Base-by-base conservation (phyloP, 768 basidiomycete genomes). In the Tylopilus felleus region DNA sequence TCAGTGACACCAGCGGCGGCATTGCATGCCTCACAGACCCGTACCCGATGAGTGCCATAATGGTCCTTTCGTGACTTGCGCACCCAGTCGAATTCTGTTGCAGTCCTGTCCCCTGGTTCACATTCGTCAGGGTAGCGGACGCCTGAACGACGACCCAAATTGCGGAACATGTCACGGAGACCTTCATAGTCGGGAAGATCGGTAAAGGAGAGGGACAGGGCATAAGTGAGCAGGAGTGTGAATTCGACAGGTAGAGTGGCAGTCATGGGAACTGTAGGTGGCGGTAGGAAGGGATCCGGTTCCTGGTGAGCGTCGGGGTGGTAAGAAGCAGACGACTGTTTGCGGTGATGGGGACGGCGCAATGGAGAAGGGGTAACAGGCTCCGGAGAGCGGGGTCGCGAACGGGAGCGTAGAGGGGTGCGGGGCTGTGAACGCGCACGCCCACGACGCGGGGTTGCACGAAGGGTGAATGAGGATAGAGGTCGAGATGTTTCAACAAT, bases 161-260 rank as follows among this genome's bases (percentile, higher is more conserved):
- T 80, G 16, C 79, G 77, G 69, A 93, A 90, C 42, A 92, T 78
- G 42, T 79, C 80, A 40, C 91, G 79, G 22, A 93, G 74, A 25
- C 91, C 91, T 41, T 84, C 86, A 62, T 94, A 95, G 70, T 95
- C 93, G 10, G 92, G 93, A 38, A 90, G 77, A 73, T 94, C 92
- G 63, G 90, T 90, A 61, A 93, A 94, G 58, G 86, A 86, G 33
- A 95, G 82, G 2, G 83, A 84, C 42, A 92, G 82, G 21, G 87
- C 84, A 72, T 94, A 94, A 42, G 71, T 71, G 70, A 86, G 88
- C 60, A 93, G 79, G 50, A 90, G 81, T 58, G 86, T 87, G 55
- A 93, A 90, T 71, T 93, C 90, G 45, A 83, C 78, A 14, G 89
- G 90, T 51, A 93, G 81, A 5, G 86, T 84, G 50, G 84, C 80